Evolutionary conservation across 495 filamentous ascomycete species (phyloP).

Genomic region (Extremus antarcticus): DNA sequence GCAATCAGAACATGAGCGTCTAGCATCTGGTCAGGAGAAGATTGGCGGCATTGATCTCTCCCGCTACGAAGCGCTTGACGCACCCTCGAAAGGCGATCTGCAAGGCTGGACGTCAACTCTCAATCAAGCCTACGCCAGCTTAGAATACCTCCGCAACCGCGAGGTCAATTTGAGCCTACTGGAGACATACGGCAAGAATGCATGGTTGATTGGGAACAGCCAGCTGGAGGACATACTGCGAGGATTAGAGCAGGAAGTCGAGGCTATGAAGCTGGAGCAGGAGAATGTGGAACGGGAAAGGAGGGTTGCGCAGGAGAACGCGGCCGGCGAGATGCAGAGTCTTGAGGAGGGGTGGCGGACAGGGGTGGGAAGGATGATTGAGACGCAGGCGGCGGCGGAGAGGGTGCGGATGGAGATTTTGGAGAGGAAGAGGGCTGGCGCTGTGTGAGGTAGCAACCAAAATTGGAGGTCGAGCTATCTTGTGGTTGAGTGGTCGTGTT

Average conservation of each 20-base stretch:
- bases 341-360: conserved; percentile 56
- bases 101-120: conserved; percentile 24
- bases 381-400: conserved; percentile 62
- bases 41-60: conserved; percentile 59
- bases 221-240: conserved; percentile 63
- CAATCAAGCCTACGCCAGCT: conserved; percentile 48
- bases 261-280: conserved; percentile 48
- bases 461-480: too few species aligned
- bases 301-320: conserved; percentile 57
- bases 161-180: conserved; percentile 62
- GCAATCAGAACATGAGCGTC: conserved; percentile 49
- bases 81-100: conserved; percentile 22
- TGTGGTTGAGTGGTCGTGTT: too few species aligned
- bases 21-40: conserved; percentile 40
- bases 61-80: conserved; percentile 63
- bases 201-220: conserved; percentile 78
- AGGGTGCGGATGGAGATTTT: conserved; percentile 52
- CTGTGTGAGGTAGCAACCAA: not conserved
- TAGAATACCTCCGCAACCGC: conserved; percentile 54
- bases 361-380: conserved; percentile 40
- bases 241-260: conserved; percentile 67
- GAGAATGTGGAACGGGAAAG: conserved; percentile 62
- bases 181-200: conserved; percentile 73
- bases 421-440: conserved; percentile 32
- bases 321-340: conserved; percentile 52